These are phyloP conservation scores for Trichophyton schoenleinii DNA, from an alignment of 2,329 filamentous ascomycete species.

Conservation along the genomic window DNA sequence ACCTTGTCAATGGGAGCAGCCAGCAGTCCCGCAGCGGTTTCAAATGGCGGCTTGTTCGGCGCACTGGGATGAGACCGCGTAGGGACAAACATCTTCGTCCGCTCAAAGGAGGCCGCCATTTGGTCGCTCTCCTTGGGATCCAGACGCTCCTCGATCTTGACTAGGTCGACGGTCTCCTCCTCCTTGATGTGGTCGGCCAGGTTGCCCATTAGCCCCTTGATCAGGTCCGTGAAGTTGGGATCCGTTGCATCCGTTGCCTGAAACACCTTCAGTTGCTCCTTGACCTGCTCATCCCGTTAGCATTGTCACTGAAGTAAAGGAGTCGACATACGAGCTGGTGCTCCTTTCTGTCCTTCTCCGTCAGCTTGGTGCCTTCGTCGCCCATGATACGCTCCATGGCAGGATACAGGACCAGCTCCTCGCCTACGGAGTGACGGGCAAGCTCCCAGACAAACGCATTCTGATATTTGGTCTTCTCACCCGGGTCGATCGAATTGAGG, in stretches of 20 bases:
- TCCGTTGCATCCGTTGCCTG: slow-evolving; percentile 34
- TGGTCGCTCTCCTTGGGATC: slow-evolving; percentile 23
- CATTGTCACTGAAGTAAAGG: neutral
- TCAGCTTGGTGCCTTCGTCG: slow-evolving; percentile 30
- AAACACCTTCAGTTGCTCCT: slow-evolving; percentile 39
- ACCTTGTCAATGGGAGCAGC: slow-evolving; percentile 46
- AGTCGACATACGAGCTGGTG: slow-evolving; percentile 31
- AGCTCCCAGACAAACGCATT: slow-evolving; percentile 42
- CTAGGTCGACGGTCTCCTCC: slow-evolving; percentile 41
- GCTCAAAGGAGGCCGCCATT: slow-evolving; percentile 35
- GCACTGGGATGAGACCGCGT: slow-evolving; percentile 40
- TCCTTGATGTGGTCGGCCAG: slow-evolving; percentile 38
- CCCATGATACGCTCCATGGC: slow-evolving; percentile 37
- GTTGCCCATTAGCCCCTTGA: slow-evolving; percentile 34
- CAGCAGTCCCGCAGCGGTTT: slow-evolving; percentile 43
- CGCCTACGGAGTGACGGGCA: slow-evolving; percentile 37
- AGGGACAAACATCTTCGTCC: slow-evolving; percentile 44
- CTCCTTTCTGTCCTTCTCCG: slow-evolving; percentile 37
- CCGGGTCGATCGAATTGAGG: slow-evolving; percentile 25
- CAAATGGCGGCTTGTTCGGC: slow-evolving; percentile 43
- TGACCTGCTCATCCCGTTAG: slow-evolving; percentile 31
- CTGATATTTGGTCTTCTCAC: slow-evolving; percentile 32
- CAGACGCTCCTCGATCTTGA: slow-evolving; percentile 36
- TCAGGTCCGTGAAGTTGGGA: slow-evolving; percentile 32
- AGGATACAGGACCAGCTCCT: slow-evolving; percentile 43